A percentile compares a stretch with the other conserved stretches of the same genome.
These are phyloP conservation scores for Aegilops speltoides DNA, from an alignment of 176 grass and related monocot species.

Conservation along the genomic window DNA sequence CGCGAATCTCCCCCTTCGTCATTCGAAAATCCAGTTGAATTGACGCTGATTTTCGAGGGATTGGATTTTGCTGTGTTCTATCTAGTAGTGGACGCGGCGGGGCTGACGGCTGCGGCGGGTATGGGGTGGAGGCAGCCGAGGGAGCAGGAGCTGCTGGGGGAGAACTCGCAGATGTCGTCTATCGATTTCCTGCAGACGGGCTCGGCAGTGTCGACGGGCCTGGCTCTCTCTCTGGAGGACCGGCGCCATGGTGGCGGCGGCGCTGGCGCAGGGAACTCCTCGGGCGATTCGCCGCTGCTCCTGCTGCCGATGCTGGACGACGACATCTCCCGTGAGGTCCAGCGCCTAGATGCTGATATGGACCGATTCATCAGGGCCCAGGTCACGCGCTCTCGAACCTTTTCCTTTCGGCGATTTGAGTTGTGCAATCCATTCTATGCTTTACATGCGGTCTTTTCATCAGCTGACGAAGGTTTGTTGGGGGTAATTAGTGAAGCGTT, in stretches of 20 bases:
- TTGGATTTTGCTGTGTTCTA: constrained; percentile 23
- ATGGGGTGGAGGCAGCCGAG: constrained; percentile 74
- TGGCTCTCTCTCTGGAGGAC: constrained; percentile 89
- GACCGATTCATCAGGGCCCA: constrained; percentile 93
- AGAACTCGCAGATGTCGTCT: constrained; percentile 99
- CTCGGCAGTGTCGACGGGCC: constrained; percentile 85
- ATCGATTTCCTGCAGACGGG: constrained; percentile 99
- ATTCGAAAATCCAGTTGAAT: constrained; percentile 28
- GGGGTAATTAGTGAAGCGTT: background rate
- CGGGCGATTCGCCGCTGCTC: constrained; percentile 78
- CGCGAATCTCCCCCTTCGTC: background rate
- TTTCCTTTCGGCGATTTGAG: background rate
- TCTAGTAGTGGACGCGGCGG: constrained; percentile 69
- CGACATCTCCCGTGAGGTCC: constrained; percentile 87
- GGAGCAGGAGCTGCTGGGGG: constrained; percentile 89
- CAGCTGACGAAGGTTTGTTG: background rate
- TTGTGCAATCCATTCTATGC: background rate
- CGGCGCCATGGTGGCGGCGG: constrained; percentile 59
- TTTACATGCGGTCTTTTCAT: background rate
- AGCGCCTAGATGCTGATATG: constrained; percentile 94
- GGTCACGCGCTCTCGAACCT: constrained; percentile 40
- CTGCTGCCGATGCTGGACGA: constrained; percentile 84
- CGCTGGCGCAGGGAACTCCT: constrained; percentile 60
- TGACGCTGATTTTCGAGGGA: constrained; percentile 23
- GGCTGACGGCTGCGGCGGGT: constrained; percentile 63